A percentile compares a stretch with the other conserved stretches of the same genome.
Conservation (phyloP, 768 basidiomycete genomes). For the Paxillus rubicundulus region DNA sequence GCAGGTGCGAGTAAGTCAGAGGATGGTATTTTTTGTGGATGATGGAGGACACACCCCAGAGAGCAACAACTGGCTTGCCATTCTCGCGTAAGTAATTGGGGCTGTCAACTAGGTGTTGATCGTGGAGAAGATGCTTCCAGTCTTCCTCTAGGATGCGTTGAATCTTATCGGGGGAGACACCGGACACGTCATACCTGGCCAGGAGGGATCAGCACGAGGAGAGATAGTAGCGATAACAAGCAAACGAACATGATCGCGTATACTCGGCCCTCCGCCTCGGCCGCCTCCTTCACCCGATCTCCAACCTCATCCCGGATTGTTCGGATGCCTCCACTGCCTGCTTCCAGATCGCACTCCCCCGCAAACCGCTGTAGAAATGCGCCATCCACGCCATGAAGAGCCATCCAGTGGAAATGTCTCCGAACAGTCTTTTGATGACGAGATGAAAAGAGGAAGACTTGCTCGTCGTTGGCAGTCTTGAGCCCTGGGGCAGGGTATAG, state of each 20-base stretch:
- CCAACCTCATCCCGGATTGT: slow-evolving; percentile 72
- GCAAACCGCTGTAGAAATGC: slow-evolving; percentile 80
- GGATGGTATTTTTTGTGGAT: background rate
- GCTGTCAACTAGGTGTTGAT: slow-evolving; percentile 61
- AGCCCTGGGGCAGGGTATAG: slow-evolving; percentile 70
- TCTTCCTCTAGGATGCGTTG: slow-evolving; percentile 65
- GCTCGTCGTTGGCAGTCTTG: slow-evolving; percentile 51
- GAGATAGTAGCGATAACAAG: background rate
- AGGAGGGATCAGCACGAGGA: background rate
- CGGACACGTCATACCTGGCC: slow-evolving; percentile 78
- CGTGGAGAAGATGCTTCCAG: slow-evolving; percentile 67
- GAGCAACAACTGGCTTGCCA: slow-evolving; percentile 64
- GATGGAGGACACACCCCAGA: slow-evolving; percentile 55
- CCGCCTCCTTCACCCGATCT: slow-evolving; percentile 67
- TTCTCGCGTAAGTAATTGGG: slow-evolving; percentile 72
- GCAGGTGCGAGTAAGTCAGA: background rate
- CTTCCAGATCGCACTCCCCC: slow-evolving; percentile 58
- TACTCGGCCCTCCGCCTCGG: slow-evolving; percentile 76
- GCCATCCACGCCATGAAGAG: slow-evolving; percentile 74
- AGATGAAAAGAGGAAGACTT: slow-evolving; percentile 74
- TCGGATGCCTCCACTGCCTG: slow-evolving; percentile 54
- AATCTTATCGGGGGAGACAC: slow-evolving; percentile 70
- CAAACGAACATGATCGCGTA: slow-evolving; percentile 77
- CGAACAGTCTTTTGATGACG: slow-evolving; percentile 72
- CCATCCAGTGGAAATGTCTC: slow-evolving; percentile 68